A percentile compares a stretch with the other conserved stretches of the same genome.
Conservation (phyloP, 345 rosid genomes). For the Pistacia atlantica region DNA sequence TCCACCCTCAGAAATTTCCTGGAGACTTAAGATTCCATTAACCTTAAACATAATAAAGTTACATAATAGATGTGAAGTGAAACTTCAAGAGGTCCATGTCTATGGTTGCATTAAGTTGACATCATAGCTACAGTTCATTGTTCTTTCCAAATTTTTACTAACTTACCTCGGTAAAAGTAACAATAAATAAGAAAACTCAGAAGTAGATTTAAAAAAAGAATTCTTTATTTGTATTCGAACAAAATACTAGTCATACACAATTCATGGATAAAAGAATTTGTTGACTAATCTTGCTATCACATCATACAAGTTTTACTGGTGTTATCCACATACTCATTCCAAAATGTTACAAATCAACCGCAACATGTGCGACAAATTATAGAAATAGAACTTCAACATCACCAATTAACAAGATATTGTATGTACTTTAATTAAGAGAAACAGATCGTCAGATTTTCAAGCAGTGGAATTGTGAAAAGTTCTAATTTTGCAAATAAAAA, state of each 20-base stretch:
- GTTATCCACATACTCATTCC: neutral
- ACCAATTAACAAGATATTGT: neutral
- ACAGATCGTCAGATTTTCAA: neutral
- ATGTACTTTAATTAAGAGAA: neutral
- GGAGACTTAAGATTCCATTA: no score
- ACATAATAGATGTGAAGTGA: neutral
- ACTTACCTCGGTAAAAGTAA: neutral
- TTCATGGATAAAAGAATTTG: no score
- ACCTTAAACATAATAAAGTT: no score
- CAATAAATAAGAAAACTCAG: no score
- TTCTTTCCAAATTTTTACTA: no score
- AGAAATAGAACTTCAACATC: neutral
- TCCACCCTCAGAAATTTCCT: no score
- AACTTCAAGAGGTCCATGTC: neutral
- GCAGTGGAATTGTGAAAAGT: neutral
- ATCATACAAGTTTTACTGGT: no score
- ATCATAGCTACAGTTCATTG: no score
- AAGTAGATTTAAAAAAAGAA: no score
- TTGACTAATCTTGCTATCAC: neutral
- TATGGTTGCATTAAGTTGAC: neutral
- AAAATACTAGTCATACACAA: no score
- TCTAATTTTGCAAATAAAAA: constrained; percentile 7
- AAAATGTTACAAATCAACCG: neutral
- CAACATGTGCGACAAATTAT: neutral
- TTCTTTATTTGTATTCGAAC: no score